Percentiles rank a stretch among this genome's conserved stretches.
phyloP scores from a whole-genome alignment of 331 rosid genomes.

The Ulmus americana region DNA sequence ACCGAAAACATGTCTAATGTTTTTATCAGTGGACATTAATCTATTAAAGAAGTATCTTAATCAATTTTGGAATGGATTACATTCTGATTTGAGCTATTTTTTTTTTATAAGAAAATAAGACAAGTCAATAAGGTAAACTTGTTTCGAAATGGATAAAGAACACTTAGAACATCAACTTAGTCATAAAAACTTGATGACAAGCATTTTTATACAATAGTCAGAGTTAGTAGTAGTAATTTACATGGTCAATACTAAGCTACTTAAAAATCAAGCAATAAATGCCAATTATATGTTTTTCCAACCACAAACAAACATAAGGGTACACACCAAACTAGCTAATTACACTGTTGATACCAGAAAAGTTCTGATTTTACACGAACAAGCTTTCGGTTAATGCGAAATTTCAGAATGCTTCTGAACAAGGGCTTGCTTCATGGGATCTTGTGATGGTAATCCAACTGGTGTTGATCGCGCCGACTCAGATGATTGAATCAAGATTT shows the following conservation, averaged over 20 bases:
- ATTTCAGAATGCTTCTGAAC: constrained; percentile 26
- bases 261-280: too few species aligned
- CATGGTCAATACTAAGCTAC: too few species aligned
- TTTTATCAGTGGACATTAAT: too few species aligned
- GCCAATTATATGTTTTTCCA: too few species aligned
- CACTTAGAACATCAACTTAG: too few species aligned
- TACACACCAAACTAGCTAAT: background rate
- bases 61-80: background rate
- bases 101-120: too few species aligned
- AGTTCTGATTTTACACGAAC: background rate
- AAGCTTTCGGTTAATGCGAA: background rate
- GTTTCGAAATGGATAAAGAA: too few species aligned
- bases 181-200: too few species aligned
- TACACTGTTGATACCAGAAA: constrained; percentile 14
- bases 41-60: background rate
- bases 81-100: background rate
- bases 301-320: background rate
- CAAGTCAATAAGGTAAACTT: too few species aligned
- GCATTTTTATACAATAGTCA: too few species aligned
- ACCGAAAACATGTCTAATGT: too few species aligned
- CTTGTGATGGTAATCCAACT: constrained; percentile 29
- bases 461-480: constrained; percentile 47
- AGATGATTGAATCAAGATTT: constrained; percentile 54
- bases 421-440: constrained; percentile 37
- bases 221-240: too few species aligned